These are phyloP conservation scores for Omphalotus olearius DNA, from an alignment of 1,284 basidiomycete genomes.

Conservation along the genomic window DNA sequence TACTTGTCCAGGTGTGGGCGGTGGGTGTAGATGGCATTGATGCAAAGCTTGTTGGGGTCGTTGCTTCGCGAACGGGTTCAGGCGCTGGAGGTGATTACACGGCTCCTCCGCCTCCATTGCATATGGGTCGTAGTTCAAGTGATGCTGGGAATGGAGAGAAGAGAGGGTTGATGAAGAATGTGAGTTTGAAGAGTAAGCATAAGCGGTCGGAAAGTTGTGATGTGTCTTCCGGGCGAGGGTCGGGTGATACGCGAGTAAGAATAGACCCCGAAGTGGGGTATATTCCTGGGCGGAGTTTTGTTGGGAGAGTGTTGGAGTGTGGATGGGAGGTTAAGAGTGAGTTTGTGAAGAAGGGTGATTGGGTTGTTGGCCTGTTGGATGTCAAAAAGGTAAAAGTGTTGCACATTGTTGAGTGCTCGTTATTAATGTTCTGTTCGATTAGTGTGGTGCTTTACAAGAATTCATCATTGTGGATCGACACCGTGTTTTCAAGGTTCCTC, in stretches of 20 bases:
- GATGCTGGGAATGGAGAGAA: not conserved
- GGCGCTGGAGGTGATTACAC: conserved; percentile 12
- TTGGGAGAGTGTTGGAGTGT: conserved; percentile 74
- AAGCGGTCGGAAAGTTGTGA: conserved; percentile 12
- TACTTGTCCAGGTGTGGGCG: conserved; percentile 83
- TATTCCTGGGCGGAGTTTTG: conserved; percentile 80
- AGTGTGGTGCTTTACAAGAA: conserved; percentile 82
- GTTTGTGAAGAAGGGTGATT: conserved; percentile 67
- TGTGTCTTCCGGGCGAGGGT: conserved; percentile 20
- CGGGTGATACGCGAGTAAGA: conserved; percentile 6
- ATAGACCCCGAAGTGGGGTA: conserved; percentile 49
- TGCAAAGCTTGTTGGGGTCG: conserved; percentile 50
- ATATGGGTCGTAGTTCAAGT: conserved; percentile 14
- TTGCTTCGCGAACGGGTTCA: conserved; percentile 9
- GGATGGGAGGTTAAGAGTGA: conserved; percentile 76
- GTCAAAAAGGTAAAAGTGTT: conserved; percentile 59
- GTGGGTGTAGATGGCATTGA: conserved; percentile 77
- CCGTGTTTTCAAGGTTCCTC: conserved; percentile 68
- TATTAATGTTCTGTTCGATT: conserved; percentile 6
- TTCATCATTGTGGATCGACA: conserved; percentile 79
- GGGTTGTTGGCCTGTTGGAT: conserved; percentile 77
- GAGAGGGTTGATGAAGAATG: conserved; percentile 18
- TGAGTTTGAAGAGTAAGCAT: conserved; percentile 17
- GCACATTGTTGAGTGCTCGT: conserved; percentile 8
- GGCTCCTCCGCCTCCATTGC: not conserved